Base-by-base conservation (phyloP, 1,139 yeast species). In the Geotrichum bryndzae region DNA sequence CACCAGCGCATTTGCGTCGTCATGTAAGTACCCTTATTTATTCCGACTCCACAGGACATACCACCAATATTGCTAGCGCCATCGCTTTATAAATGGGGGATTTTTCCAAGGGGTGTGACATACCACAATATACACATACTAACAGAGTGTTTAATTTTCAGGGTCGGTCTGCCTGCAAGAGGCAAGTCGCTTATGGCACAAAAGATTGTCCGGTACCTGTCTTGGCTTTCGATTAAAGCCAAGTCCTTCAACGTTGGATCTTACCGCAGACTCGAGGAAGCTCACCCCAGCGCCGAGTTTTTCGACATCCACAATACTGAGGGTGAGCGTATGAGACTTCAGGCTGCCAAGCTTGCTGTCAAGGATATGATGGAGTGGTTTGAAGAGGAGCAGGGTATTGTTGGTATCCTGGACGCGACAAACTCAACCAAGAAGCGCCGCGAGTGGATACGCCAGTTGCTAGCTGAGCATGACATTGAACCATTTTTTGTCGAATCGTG, bases 401-500 rank as follows among this genome's bases (percentile, higher is more conserved):
- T 94, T 54, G 98, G 96, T 0, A 89, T 94, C 11, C 80, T 92
- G 65, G 99, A 94, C 75, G 98, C 94, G 38, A 87, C 95, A 8
- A 88, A 89, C 72, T 84, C 88, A 54, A 88, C 97, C 4, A 78
- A 82, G 66, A 82, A 80, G 61, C 82, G 96, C 68, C 81, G 99
- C 67, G 80, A 80, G 41, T 80, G 84, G 80, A 82, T 94, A 61
- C 78, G 85, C 63, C 79, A 82, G 66, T 76, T 87, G 50, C 84
- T 96, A 70, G 78, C 86, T 58, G 82, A 82, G 66, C 83, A 88
- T 69, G 80, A 80, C 57, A 87, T 94, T 63, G 94, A 90, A 71
- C 96, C 97, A 1, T 85, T 94, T 82, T 94, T 92, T 72, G 82
- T 94, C 65, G 99, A 94, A 73, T 87, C 96, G 70, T 88, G 87